These are phyloP conservation scores for Vicia sativa DNA, from an alignment of 306 rosid genomes.

Conservation along the genomic window DNA sequence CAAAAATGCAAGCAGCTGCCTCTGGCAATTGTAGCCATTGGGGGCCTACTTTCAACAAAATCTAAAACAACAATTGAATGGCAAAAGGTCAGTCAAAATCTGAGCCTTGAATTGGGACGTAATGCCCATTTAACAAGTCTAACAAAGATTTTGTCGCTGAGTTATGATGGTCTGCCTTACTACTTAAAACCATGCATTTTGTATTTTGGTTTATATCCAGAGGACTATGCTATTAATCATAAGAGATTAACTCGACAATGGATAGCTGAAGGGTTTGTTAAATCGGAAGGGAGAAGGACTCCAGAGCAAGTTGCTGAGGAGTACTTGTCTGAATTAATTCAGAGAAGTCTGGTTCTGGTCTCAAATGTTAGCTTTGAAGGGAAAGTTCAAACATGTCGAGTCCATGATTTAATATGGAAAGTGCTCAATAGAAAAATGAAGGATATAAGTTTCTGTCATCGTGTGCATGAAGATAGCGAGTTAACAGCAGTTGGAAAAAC, in stretches of 20 bases:
- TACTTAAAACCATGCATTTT: conserved; percentile 15
- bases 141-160: conserved; percentile 12
- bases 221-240: conserved; percentile 9
- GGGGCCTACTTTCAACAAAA: conserved; percentile 19
- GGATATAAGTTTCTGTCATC: background rate
- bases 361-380: background rate
- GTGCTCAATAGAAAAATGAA: background rate
- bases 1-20: conserved; percentile 17
- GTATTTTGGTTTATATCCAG: conserved; percentile 16
- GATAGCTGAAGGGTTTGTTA: background rate
- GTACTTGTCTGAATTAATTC: conserved; percentile 8
- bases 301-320: background rate
- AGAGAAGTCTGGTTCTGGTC: conserved; percentile 6
- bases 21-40: conserved; percentile 25
- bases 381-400: background rate
- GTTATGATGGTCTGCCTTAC: conserved; percentile 12
- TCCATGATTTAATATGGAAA: background rate
- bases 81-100: background rate
- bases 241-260: background rate
- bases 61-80: background rate
- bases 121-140: conserved; percentile 12
- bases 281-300: background rate
- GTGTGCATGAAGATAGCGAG: background rate
- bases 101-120: conserved; percentile 7
- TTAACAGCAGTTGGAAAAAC: background rate